A percentile compares a stretch with the other conserved stretches of the same genome.
Conservation (phyloP, 108 stramenopile genomes). For the Chaetoceros muelleri region DNA sequence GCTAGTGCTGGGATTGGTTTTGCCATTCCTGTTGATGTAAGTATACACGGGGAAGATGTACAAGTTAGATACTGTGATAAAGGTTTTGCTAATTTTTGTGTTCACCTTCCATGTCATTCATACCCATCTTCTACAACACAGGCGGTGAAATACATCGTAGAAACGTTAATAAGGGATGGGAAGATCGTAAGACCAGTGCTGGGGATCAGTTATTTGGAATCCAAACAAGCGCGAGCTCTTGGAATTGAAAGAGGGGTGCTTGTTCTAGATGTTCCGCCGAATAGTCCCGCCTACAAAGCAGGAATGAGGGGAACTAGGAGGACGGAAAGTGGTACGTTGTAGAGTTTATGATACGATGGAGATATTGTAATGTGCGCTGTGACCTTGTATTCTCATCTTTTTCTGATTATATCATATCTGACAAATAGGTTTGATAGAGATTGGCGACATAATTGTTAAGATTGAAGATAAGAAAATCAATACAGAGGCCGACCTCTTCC, state of each 20-base stretch:
- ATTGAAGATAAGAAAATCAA: constrained; percentile 59
- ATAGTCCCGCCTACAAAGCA: constrained; percentile 52
- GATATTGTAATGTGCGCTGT: too few relatives aligned
- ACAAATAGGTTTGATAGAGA: constrained; percentile 49
- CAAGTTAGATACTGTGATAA: too few relatives aligned
- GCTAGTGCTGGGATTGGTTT: constrained; percentile 89
- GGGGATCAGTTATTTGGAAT: constrained; percentile 83
- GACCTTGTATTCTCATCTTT: too few relatives aligned
- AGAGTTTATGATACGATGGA: too few relatives aligned
- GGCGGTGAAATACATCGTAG: constrained; percentile 65
- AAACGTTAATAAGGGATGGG: constrained; percentile 73
- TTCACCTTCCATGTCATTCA: too few relatives aligned
- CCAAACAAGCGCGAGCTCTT: constrained; percentile 73
- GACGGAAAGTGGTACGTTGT: constrained; percentile 31
- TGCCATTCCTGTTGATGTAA: constrained; percentile 83
- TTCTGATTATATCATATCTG: too few relatives aligned
- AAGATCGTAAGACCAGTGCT: constrained; percentile 78
- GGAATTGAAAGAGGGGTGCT: constrained; percentile 85
- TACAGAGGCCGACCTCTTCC: constrained; percentile 85
- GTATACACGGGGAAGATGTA: too few relatives aligned
- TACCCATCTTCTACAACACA: too few relatives aligned
- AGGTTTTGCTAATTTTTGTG: too few relatives aligned
- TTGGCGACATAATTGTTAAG: constrained; percentile 88
- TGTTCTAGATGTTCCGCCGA: constrained; percentile 81
- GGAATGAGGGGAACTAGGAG: constrained; percentile 61